phyloP scores from a whole-genome alignment of 2,329 filamentous ascomycete genomes.

The Hymenoscyphus scutula region DNA sequence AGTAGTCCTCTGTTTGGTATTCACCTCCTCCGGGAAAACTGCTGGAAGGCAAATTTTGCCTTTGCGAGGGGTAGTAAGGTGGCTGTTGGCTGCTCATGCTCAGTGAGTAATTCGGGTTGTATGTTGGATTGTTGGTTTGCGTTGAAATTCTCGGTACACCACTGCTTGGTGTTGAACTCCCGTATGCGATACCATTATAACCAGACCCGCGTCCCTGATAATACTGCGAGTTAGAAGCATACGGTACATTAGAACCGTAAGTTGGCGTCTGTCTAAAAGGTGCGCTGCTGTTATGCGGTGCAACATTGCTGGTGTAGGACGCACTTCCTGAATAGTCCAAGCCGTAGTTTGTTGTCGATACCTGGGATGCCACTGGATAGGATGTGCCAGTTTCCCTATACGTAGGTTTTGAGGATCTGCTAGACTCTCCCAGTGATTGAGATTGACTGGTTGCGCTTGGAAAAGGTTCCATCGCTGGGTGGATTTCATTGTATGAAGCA shows the following conservation, averaged over 20 bases:
- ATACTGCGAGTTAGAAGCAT: too few species aligned
- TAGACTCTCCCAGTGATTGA: not conserved
- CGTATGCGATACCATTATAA: too few species aligned
- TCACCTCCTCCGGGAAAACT: not conserved
- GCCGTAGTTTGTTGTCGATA: too few species aligned
- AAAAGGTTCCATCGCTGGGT: constrained; percentile 6
- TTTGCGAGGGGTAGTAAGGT: not conserved
- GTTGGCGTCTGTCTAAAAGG: too few species aligned
- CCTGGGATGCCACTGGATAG: too few species aligned
- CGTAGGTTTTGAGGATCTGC: not conserved
- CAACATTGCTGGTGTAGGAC: too few species aligned
- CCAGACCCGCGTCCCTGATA: too few species aligned
- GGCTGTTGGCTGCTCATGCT: not conserved
- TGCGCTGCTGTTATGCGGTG: too few species aligned
- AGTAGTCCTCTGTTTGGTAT: not conserved
- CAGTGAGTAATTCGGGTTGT: not conserved
- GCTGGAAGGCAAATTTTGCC: not conserved
- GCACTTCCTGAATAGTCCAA: too few species aligned
- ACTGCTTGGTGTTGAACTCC: too few species aligned
- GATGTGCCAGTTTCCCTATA: not conserved
- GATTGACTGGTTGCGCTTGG: not conserved
- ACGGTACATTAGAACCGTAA: too few species aligned
- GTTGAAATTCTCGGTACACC: too few species aligned
- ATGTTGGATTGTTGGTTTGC: not conserved
- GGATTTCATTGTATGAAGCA: constrained; percentile 13